A percentile compares a stretch with the other conserved stretches of the same genome.
phyloP scores from a whole-genome alignment of 1,284 basidiomycete species.

The Stygiomarasmius scandens region DNA sequence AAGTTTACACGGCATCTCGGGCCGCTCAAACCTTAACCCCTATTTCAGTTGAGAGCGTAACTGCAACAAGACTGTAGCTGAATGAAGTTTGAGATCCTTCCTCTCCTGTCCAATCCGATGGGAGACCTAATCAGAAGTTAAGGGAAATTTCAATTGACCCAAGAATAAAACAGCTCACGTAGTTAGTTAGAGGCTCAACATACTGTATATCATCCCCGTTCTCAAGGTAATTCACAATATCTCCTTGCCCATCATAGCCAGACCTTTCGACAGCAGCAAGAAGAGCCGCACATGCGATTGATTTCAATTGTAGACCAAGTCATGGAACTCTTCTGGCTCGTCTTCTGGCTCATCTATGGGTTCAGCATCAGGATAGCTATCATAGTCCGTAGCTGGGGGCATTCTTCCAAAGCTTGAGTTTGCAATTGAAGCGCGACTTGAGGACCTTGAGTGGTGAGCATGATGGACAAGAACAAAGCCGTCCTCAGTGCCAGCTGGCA shows the following conservation, averaged over 20 bases:
- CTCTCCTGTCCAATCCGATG: constrained; percentile 3
- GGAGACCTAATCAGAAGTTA: background rate
- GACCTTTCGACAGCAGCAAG: background rate
- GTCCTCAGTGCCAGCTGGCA: too few relatives aligned
- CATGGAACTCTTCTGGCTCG: too few relatives aligned
- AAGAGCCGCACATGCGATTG: background rate
- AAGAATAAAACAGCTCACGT: background rate
- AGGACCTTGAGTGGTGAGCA: too few relatives aligned
- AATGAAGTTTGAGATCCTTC: background rate
- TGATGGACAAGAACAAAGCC: too few relatives aligned
- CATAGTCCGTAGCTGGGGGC: too few relatives aligned
- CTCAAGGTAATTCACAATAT: background rate
- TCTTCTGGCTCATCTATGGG: too few relatives aligned
- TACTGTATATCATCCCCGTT: background rate
- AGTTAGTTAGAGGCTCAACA: background rate
- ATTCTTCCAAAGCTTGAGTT: too few relatives aligned
- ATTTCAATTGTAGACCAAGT: background rate
- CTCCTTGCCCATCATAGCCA: background rate
- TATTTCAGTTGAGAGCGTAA: too few relatives aligned
- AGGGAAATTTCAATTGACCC: background rate
- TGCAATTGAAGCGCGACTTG: too few relatives aligned
- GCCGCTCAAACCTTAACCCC: too few relatives aligned
- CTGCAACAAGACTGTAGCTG: background rate
- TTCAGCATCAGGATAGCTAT: too few relatives aligned
- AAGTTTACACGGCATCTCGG: too few relatives aligned